Evolutionary conservation across 2,329 filamentous ascomycete species (phyloP).

Genomic region (Fusarium metavorans): DNA sequence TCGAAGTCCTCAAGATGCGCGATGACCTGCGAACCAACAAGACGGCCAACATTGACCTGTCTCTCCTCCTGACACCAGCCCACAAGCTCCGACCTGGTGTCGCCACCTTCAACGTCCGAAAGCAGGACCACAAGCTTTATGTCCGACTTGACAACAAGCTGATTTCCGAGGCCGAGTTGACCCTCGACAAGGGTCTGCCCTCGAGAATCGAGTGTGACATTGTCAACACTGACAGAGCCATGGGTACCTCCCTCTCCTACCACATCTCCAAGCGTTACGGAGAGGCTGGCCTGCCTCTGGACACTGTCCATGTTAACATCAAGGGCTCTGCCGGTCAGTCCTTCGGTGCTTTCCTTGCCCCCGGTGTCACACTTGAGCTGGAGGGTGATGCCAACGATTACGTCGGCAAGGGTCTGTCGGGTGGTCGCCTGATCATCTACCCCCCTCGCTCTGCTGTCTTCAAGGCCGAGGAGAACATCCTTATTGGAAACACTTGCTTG

Average conservation of each 20-base stretch:
- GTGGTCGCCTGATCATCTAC: constrained; percentile 92
- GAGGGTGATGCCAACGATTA: constrained; percentile 98
- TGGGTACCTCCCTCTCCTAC: constrained; percentile 95
- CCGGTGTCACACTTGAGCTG: constrained; percentile 92
- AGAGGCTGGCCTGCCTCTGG: constrained; percentile 87
- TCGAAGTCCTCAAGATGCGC: constrained; percentile 85
- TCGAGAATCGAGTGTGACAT: constrained; percentile 96
- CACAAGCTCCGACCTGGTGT: constrained; percentile 95
- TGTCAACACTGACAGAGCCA: constrained; percentile 94
- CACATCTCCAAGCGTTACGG: constrained; percentile 94
- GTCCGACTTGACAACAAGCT: constrained; percentile 96
- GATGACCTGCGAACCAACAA: constrained; percentile 90
- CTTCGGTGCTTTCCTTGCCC: constrained; percentile 93
- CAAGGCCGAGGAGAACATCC: constrained; percentile 95
- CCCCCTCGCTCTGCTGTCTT: constrained; percentile 90
- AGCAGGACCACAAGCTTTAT: constrained; percentile 95
- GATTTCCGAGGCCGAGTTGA: constrained; percentile 93
- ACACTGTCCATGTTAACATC: constrained; percentile 96
- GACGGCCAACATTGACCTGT: constrained; percentile 93
- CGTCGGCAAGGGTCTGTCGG: constrained; percentile 94
- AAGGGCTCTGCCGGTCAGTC: constrained; percentile 97
- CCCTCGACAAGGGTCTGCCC: constrained; percentile 92
- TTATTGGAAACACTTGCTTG: constrained; percentile 93
- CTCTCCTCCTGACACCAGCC: constrained; percentile 92
- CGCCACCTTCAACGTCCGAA: constrained; percentile 96